Evolutionary conservation across 257 asterid species (phyloP).

Genomic region (Verbascum thapsus): DNA sequence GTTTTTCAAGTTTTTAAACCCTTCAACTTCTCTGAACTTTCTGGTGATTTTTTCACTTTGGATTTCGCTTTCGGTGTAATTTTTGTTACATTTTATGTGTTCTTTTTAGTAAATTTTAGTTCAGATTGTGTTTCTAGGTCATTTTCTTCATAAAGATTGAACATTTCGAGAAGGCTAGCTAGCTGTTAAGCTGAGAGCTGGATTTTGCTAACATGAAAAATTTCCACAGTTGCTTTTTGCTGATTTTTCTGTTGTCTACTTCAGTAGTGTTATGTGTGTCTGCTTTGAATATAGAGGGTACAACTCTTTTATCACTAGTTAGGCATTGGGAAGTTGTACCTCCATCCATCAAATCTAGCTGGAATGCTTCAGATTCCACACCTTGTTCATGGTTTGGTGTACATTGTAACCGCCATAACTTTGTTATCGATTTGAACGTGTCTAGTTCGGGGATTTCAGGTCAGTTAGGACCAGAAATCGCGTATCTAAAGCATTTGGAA

Average conservation of each 20-base stretch:
- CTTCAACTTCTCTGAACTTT: neutral
- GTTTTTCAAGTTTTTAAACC: neutral
- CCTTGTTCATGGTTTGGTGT: conserved; percentile 90
- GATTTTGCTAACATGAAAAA: conserved; percentile 32
- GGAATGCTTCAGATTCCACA: conserved; percentile 79
- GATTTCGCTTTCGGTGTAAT: neutral
- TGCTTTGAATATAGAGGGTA: conserved; percentile 60
- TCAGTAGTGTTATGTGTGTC: conserved; percentile 24
- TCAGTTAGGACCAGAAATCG: conserved; percentile 62
- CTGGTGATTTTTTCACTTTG: neutral
- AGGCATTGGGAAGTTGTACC: conserved; percentile 66
- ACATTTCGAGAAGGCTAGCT: conserved; percentile 10
- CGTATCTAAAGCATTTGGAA: conserved; percentile 46
- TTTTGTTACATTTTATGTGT: neutral
- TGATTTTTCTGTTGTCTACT: conserved; percentile 40
- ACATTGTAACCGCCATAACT: conserved; percentile 42
- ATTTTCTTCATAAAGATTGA: conserved; percentile 21
- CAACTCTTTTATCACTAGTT: conserved; percentile 56
- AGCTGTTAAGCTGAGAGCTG: conserved; percentile 12
- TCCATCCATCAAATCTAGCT: conserved; percentile 57
- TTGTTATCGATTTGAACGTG: conserved; percentile 50
- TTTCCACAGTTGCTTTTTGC: conserved; percentile 29
- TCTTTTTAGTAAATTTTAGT: neutral
- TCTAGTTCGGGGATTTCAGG: conserved; percentile 65
- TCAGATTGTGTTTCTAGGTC: conserved; percentile 13